phyloP scores from a whole-genome alignment of 306 rosid species.

The Cucumis melo region DNA sequence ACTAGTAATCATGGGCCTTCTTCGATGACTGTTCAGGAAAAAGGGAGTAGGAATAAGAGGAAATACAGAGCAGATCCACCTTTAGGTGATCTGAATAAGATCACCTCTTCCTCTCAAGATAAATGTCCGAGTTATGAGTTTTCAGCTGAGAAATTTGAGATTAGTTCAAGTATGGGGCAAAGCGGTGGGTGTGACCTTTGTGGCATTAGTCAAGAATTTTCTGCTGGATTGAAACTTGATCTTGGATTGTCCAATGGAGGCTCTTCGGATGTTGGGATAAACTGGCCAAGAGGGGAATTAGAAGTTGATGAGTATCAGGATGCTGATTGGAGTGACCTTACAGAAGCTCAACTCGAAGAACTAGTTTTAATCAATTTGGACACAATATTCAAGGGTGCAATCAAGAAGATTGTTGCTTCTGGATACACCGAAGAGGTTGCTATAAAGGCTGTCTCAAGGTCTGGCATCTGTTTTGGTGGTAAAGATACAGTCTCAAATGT shows the following conservation, averaged over 20 bases:
- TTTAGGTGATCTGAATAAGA: slow-evolving; percentile 41
- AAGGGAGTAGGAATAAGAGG: slow-evolving; percentile 86
- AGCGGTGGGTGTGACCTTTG: slow-evolving; percentile 34
- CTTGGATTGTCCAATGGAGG: slow-evolving; percentile 52
- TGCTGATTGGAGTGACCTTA: slow-evolving; percentile 80
- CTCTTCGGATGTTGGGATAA: slow-evolving; percentile 28
- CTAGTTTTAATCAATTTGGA: slow-evolving; percentile 59
- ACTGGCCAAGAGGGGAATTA: slow-evolving; percentile 42
- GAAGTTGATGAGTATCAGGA: slow-evolving; percentile 54
- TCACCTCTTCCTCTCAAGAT: slow-evolving; percentile 32
- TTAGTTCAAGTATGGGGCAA: slow-evolving; percentile 31
- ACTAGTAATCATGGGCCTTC: slow-evolving; percentile 37
- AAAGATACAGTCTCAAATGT: slow-evolving; percentile 72
- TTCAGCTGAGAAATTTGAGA: slow-evolving; percentile 64
- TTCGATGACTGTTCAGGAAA: slow-evolving; percentile 53
- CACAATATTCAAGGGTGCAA: slow-evolving; percentile 59
- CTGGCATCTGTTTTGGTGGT: slow-evolving; percentile 76
- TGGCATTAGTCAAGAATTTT: slow-evolving; percentile 34
- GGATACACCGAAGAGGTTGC: slow-evolving; percentile 74
- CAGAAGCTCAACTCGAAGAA: slow-evolving; percentile 72
- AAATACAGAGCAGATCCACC: slow-evolving; percentile 94
- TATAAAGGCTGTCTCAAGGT: slow-evolving; percentile 57
- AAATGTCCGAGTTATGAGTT: slow-evolving; percentile 62
- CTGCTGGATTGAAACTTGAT: slow-evolving; percentile 69
- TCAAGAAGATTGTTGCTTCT: slow-evolving; percentile 48